A percentile compares a stretch with the other conserved stretches of the same genome.
phyloP scores from a whole-genome alignment of 2,329 filamentous ascomycete species.

The Ophiostoma populinum region DNA sequence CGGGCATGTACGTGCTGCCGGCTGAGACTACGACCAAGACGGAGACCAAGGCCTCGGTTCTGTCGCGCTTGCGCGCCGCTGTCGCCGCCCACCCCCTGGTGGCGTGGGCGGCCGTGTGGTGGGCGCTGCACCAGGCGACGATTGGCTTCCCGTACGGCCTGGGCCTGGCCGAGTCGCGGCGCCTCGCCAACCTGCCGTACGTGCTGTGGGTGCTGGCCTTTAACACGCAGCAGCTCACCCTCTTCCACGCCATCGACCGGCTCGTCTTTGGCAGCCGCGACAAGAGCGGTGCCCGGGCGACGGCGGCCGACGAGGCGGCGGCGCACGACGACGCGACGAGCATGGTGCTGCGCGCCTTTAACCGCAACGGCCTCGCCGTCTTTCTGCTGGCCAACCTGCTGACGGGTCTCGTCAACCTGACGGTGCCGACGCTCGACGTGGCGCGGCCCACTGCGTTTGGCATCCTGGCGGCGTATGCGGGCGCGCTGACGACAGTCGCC shows the following conservation, averaged over 20 bases:
- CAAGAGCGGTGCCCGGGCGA: conserved; percentile 36
- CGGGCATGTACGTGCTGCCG: conserved; percentile 65
- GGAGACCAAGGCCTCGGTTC: background rate
- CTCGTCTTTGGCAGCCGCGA: conserved; percentile 55
- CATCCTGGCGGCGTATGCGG: conserved; percentile 58
- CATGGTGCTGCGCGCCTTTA: conserved; percentile 64
- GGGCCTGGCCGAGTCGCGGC: conserved; percentile 62
- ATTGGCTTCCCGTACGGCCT: conserved; percentile 49
- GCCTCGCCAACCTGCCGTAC: conserved; percentile 85
- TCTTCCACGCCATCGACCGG: conserved; percentile 64
- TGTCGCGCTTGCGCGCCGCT: too few relatives aligned
- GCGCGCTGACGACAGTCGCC: conserved; percentile 47
- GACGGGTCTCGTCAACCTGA: conserved; percentile 80
- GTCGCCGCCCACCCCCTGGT: conserved; percentile 32
- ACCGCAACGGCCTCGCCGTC: conserved; percentile 69
- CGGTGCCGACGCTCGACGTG: conserved; percentile 63
- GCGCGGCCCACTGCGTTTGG: conserved; percentile 47
- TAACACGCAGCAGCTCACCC: conserved; percentile 66
- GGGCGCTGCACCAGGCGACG: conserved; percentile 47
- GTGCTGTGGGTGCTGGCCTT: conserved; percentile 85
- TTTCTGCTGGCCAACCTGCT: conserved; percentile 81
- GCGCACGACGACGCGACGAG: conserved; percentile 58
- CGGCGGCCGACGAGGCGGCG: conserved; percentile 48
- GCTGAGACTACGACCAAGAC: conserved; percentile 26
- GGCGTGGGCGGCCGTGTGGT: conserved; percentile 51